phyloP scores from a whole-genome alignment of 208 protist species.

The Acanthamoeba healyi region DNA sequence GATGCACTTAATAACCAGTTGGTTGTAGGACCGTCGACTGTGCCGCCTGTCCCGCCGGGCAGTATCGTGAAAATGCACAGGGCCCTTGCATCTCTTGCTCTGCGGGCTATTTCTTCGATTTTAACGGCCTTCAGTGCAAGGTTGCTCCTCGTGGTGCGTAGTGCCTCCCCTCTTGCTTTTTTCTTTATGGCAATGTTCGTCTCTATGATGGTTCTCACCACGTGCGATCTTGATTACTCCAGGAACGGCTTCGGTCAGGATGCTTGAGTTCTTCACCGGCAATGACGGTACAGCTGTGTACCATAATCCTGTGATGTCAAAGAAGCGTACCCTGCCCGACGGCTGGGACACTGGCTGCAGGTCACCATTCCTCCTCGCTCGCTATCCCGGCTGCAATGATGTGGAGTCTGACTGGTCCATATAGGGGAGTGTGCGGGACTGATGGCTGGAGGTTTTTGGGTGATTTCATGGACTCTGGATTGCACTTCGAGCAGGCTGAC shows the following conservation, averaged over 20 bases:
- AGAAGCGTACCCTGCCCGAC: background rate
- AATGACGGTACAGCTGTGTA: constrained; percentile 45
- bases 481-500: constrained; percentile 69
- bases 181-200: background rate
- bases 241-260: constrained; percentile 23
- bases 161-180: background rate
- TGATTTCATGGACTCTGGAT: constrained; percentile 61
- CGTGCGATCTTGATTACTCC: background rate
- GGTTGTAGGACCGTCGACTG: background rate
- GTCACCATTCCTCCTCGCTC: no score
- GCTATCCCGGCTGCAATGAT: no score
- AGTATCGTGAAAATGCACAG: background rate
- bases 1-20: background rate
- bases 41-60: background rate
- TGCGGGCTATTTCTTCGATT: background rate
- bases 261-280: constrained; percentile 54
- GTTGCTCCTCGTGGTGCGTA: constrained; percentile 8
- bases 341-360: constrained; percentile 42
- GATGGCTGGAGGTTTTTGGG: constrained; percentile 50
- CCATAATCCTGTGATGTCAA: background rate
- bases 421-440: constrained; percentile 61
- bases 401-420: background rate
- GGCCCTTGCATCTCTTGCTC: constrained; percentile 11
- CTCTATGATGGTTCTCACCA: background rate
- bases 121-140: background rate